Percentiles rank a stretch among this genome's conserved stretches.
Conservation (phyloP, 148 eudicot species). For the Talinum fruticosum region DNA sequence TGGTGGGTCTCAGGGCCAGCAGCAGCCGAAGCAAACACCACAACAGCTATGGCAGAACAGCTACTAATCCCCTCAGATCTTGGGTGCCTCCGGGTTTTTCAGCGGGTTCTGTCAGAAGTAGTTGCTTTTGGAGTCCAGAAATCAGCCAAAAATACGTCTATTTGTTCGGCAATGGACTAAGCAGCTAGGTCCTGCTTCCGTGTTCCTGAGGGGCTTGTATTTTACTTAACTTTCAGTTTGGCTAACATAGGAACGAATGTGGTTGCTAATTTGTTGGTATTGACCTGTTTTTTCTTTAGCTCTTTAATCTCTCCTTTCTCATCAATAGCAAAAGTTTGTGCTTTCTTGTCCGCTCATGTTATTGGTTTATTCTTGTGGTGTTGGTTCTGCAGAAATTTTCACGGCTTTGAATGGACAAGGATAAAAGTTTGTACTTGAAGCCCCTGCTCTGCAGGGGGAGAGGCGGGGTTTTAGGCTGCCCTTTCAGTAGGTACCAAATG, state of each 20-base stretch:
- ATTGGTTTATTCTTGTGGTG: background rate
- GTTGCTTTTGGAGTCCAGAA: slow-evolving; percentile 16
- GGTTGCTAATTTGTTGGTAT: slow-evolving; percentile 45
- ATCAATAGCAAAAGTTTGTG: slow-evolving; percentile 5
- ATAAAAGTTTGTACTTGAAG: too few species aligned
- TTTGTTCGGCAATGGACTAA: slow-evolving; percentile 10
- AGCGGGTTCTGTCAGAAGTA: slow-evolving; percentile 32
- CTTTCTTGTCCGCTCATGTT: background rate
- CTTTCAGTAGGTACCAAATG: too few species aligned
- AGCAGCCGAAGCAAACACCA: slow-evolving; percentile 52
- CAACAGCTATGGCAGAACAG: slow-evolving; percentile 82
- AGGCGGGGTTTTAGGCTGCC: too few species aligned
- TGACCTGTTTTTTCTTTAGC: background rate
- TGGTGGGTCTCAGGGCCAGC: slow-evolving; percentile 61
- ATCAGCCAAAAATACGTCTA: slow-evolving; percentile 13
- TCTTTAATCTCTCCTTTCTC: background rate
- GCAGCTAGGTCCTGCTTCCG: slow-evolving; percentile 42
- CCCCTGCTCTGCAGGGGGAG: too few species aligned
- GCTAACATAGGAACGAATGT: slow-evolving; percentile 50
- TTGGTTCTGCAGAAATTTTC: too few species aligned
- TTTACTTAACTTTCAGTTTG: slow-evolving; percentile 36
- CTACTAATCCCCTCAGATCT: slow-evolving; percentile 49
- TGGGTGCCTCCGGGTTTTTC: slow-evolving; percentile 31
- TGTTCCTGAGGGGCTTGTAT: slow-evolving; percentile 38
- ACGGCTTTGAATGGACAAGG: too few species aligned